Evolutionary conservation across 1,284 basidiomycete species (phyloP).

Genomic region (Ganoderma multipileum): DNA sequence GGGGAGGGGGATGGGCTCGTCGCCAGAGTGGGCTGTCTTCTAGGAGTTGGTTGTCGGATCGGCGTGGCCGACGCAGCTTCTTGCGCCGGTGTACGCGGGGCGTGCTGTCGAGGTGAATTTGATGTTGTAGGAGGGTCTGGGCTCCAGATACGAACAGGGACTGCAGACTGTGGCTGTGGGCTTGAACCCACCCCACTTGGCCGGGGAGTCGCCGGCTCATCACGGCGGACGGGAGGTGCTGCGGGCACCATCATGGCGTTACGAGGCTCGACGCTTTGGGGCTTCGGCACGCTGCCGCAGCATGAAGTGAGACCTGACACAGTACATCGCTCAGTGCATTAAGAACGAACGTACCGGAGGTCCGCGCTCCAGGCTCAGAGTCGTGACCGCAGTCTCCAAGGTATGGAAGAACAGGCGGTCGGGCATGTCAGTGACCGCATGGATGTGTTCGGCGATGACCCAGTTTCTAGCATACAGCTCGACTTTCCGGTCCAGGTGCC

Average conservation of each 20-base stretch:
- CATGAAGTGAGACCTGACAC: not conserved
- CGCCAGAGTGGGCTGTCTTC: not conserved
- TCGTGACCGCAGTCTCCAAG: conserved; percentile 58
- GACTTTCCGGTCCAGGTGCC: conserved; percentile 20
- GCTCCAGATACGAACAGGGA: not conserved
- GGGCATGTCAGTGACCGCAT: conserved; percentile 51
- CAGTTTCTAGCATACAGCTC: conserved; percentile 42
- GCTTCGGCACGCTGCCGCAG: not conserved
- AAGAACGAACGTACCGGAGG: conserved; percentile 31
- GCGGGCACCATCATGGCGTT: not conserved
- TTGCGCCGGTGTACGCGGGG: not conserved
- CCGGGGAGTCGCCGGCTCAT: not conserved
- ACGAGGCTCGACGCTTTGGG: not conserved
- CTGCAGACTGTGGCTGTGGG: not conserved
- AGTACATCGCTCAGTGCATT: not conserved
- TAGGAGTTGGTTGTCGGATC: not conserved
- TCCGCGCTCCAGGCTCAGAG: conserved; percentile 43
- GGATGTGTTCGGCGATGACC: conserved; percentile 52
- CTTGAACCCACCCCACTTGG: not conserved
- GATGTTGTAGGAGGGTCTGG: not conserved
- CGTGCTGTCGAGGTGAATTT: not conserved
- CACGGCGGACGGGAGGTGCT: not conserved
- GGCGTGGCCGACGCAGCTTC: not conserved
- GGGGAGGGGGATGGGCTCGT: conserved; percentile 1
- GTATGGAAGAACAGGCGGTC: conserved; percentile 68